Base-by-base conservation (phyloP, 208 protist genomes). In the Leishmania gerbilli region DNA sequence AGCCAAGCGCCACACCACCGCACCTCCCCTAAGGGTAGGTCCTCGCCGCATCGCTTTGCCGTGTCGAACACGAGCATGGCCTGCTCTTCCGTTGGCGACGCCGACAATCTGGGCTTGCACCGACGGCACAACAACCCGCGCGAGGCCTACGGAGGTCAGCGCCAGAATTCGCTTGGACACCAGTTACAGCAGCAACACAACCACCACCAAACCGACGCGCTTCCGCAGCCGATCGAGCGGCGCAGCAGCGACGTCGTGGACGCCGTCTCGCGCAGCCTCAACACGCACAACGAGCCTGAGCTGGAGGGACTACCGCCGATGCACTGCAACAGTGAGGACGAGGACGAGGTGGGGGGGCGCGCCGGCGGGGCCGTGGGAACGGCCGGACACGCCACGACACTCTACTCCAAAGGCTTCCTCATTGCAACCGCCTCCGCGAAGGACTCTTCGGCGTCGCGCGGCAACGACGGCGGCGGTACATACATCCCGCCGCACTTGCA, bases 211-310 rank as follows among this genome's bases (percentile, higher is more conserved):
- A 27, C n/a, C 9, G 55, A 58, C 8, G 24, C 71, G 47, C 71
- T 58, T 58, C n/a, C 42, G n/a, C 71, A 34, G 49, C 47, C 69
- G 47, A 17, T 58, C 13, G n/a, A 75, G 60, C 78, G 72, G 60
- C 47, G 45, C 79, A 79, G 67, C 62, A 81, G 74, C 37, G 79
- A 81, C 19, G 53, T 83, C 4, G 71, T 83, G 69, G 83, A 80
- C 71, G 69, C 83, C 74, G 79, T 87, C 67, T 87, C 83, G 37
- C 85, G 79, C 55, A 80, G 74, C 58, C 82, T 86, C 34, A 83
- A 86, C 80, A 65, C 71, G 47, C 79, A 84, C 71, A 81, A 84
- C 67, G 86, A 89, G 40, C 77, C 86, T 6, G 86, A 89, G 69
- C 53, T 89, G 69, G 83, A 83, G 60, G 82, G 69, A 67, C 77